phyloP scores from a whole-genome alignment of 1,284 basidiomycete species.

The Microbotryum scabiosae region DNA sequence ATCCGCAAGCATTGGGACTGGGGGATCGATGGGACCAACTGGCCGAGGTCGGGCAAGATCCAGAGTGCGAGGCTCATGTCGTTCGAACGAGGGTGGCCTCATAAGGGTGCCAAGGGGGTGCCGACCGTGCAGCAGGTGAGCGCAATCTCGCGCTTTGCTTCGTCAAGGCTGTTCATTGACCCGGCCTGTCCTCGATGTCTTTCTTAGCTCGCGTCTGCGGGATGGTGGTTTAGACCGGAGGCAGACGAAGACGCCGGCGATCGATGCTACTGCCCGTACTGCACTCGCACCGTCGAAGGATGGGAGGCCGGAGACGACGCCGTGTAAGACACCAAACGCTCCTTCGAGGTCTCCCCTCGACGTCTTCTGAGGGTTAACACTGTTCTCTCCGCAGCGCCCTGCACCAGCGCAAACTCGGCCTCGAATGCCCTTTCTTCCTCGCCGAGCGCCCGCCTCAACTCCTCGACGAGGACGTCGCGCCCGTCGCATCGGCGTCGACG shows the following conservation, averaged over 20 bases:
- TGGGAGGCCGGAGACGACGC: conserved; percentile 28
- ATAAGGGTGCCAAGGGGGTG: conserved; percentile 12
- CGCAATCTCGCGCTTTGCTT: not conserved
- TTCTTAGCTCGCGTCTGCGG: conserved; percentile 20
- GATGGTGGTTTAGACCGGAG: conserved; percentile 20
- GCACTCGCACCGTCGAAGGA: conserved; percentile 19
- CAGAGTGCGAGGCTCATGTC: conserved; percentile 6
- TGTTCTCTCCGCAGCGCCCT: not conserved
- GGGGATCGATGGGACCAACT: conserved; percentile 3
- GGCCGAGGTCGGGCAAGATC: conserved; percentile 7
- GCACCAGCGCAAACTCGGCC: conserved; percentile 21
- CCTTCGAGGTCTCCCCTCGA: not conserved
- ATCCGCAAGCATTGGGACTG: conserved; percentile 10
- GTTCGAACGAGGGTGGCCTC: conserved; percentile 22
- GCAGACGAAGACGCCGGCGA: conserved; percentile 7
- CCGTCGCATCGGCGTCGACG: not conserved
- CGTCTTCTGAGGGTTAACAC: too few species aligned
- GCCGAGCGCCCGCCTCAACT: not conserved
- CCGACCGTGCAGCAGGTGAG: conserved; percentile 19
- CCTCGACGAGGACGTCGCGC: not conserved
- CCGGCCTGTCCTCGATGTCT: not conserved
- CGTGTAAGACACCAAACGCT: conserved; percentile 5
- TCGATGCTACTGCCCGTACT: conserved; percentile 16
- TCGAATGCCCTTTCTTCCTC: conserved; percentile 27
- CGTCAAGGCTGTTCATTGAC: not conserved